Evolutionary conservation across 2,329 filamentous ascomycete species (phyloP), one percentile per base, ranked within the genome.

Genomic region (Trichophyton benhamiae): DNA sequence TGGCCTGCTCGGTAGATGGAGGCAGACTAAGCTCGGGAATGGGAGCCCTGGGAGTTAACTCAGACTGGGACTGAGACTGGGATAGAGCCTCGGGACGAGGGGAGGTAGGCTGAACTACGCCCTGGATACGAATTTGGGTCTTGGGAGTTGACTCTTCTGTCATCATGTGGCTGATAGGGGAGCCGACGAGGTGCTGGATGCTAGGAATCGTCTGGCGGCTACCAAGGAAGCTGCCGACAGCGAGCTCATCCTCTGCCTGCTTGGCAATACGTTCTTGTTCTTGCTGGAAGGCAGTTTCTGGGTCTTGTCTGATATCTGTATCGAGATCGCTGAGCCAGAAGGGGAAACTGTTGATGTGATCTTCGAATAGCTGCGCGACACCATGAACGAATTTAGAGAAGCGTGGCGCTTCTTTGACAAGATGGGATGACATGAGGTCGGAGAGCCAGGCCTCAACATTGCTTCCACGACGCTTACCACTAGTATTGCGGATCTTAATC

Each of bases 381-480:
- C 94, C 94, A 69, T 99, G 92, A 1, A 95, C 88, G 68, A 97
- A 99, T 74, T 99, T 99, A 68, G 91, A 96, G 77, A 99, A 99
- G 58, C 88, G 85, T 1, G 91, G 89, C 0, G 88, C 86, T 53
- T 91, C 85, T 71, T 96, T 91, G 65, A 99, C 88, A 3, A 99
- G 82, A 73, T 99, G 92, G 3, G 91, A 96, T 59, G 83, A 82
- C 84, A 95, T 96, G 67, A 99, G 78, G 67, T 99, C 94, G 67
- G 91, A 84, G 38, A 97, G 80, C 94, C 94, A 99, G 65, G 86
- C 83, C 3, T 88, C 87, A 61, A 85, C 84, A 74, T 89, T 91
- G 66, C 79, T 81, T 46, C 68, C 76, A 59, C 77, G 78, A 64
- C 83, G 82, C 15, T 60, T 58, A 63, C 71, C 72, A 69, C 83